These are phyloP conservation scores for Waitea zeae DNA, from an alignment of 1,284 basidiomycete species.

Conservation along the genomic window DNA sequence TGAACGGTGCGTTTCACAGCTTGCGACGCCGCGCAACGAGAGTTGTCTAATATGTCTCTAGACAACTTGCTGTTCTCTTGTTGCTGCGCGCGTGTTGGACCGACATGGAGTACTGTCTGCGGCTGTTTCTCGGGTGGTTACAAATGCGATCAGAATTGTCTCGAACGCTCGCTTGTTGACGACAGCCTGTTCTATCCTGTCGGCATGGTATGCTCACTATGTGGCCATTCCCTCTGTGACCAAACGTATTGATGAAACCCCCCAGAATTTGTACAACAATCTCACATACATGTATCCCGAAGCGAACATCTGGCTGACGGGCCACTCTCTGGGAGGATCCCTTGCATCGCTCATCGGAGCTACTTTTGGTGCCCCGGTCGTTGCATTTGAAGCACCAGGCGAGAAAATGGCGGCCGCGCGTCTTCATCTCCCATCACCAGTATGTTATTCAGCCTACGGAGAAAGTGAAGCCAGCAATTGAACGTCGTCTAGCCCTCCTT, in stretches of 20 bases:
- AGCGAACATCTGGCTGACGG: constrained; percentile 85
- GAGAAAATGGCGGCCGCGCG: constrained; percentile 75
- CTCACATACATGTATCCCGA: constrained; percentile 87
- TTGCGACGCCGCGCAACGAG: too few relatives aligned
- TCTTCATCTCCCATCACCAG: constrained; percentile 73
- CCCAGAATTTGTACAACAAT: constrained; percentile 84
- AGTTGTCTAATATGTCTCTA: too few relatives aligned
- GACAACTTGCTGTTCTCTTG: constrained; percentile 96
- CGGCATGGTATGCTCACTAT: constrained; percentile 51
- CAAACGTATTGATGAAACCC: background rate
- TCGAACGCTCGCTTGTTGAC: constrained; percentile 64
- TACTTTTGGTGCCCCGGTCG: constrained; percentile 85
- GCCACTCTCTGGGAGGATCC: constrained; percentile 74
- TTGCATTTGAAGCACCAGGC: constrained; percentile 89
- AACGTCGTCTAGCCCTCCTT: constrained; percentile 25
- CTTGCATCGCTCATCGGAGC: constrained; percentile 75
- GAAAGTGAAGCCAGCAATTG: background rate
- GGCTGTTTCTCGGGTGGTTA: constrained; percentile 74
- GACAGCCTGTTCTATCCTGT: constrained; percentile 84
- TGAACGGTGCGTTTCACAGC: too few relatives aligned
- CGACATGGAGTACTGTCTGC: constrained; percentile 93
- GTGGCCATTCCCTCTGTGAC: constrained; percentile 2
- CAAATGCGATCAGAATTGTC: constrained; percentile 73
- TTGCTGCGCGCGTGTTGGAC: constrained; percentile 89
- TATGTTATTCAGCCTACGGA: background rate